Base-by-base conservation (phyloP, 805 yeast genomes). In the Cyberlindnera maritima region DNA sequence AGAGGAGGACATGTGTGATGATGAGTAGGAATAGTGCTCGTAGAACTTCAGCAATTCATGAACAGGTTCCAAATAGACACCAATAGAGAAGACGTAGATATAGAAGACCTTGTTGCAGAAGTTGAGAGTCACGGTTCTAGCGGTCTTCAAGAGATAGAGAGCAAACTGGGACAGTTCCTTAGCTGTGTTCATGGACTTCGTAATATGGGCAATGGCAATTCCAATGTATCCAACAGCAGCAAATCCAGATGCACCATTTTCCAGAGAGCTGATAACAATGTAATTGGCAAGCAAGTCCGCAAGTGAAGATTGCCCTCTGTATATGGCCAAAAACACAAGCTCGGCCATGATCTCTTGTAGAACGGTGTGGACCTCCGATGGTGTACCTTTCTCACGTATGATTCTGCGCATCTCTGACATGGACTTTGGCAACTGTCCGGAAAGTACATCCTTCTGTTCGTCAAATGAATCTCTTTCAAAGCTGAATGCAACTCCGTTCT, bases 101-200 rank as follows among this genome's bases (percentile, higher is more conserved):
- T 72, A 74, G 50, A 74, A 74, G 9, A 75, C 66, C 20, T 57
- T 58, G 46, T 68, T 68, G 32, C 67, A 66, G 40, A 67, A 60
- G 41, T 67, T 67, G 18, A 68, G 55, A 8, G 71, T 62, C 1
- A 69, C 60, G 11, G 20, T 11, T 2, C 65, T 62, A 2, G 64
- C 59, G 23, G 60, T 68, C 18, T 62, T 68, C n/a, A 74, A 56
- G 4, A 75, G 53, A 12, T 56, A 55, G 29, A 75, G 58, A 1
- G 77, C 76, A 17, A 72, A 59, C 39, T 66, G 69, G 9, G 70
- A 59, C 42, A 69, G 68, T 49, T 75, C 80, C 21, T 64, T 58
- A 0, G 79, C 74, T 15, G 67, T 64, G 13, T 63, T 53, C 19
- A 68, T 55, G n/a, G 66, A 65, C 14, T 56, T 55, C 6, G 59